These are phyloP conservation scores for Suillus ampliporus DNA, from an alignment of 768 basidiomycete genomes.

Conservation along the genomic window DNA sequence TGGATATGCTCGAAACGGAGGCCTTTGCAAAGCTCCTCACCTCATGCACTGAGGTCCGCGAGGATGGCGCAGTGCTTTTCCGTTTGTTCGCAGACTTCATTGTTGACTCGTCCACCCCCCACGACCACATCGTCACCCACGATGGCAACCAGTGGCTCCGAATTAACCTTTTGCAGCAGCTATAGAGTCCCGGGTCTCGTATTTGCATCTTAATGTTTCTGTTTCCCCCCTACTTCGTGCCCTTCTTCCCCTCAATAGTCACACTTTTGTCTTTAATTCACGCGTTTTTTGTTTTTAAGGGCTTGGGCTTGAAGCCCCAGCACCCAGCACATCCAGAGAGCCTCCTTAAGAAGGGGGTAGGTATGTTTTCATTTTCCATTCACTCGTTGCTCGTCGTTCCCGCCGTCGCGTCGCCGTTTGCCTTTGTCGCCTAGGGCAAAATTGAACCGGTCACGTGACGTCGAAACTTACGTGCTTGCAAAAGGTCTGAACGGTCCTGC, in stretches of 20 bases:
- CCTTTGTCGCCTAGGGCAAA: background rate
- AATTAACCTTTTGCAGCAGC: background rate
- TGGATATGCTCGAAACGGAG: background rate
- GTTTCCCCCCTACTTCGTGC: too few species aligned
- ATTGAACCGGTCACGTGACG: background rate
- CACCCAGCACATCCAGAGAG: too few species aligned
- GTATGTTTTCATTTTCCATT: too few species aligned
- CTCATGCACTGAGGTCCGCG: background rate
- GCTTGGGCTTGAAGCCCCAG: too few species aligned
- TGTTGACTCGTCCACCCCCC: background rate
- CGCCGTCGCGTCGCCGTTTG: too few species aligned
- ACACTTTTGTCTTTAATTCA: too few species aligned
- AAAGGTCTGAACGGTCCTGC: background rate
- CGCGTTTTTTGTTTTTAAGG: too few species aligned
- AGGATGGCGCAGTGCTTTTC: slow-evolving; percentile 1
- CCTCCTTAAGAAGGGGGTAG: too few species aligned
- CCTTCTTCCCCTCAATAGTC: too few species aligned
- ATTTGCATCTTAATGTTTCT: too few species aligned
- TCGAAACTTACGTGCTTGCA: background rate
- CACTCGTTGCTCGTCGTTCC: too few species aligned
- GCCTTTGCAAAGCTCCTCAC: background rate
- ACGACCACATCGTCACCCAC: background rate
- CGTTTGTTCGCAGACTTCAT: background rate
- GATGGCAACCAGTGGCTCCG: background rate
- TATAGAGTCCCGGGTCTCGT: background rate